These are phyloP conservation scores for Clarireedia monteithiana DNA, from an alignment of 2,329 filamentous ascomycete species.

Conservation along the genomic window DNA sequence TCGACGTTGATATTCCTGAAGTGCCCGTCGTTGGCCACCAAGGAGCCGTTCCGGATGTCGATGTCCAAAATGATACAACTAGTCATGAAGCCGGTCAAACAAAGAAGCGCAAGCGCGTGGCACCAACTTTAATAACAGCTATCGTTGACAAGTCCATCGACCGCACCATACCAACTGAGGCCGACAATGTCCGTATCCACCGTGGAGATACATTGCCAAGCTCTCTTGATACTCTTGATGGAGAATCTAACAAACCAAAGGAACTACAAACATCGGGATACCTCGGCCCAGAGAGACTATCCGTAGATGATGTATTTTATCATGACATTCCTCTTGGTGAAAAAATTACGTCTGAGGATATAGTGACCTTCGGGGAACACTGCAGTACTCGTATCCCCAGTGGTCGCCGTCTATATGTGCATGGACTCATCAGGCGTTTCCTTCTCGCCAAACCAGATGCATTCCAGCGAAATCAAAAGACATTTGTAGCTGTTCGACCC, in stretches of 20 bases:
- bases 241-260: too few relatives aligned
- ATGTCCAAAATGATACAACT: too few relatives aligned
- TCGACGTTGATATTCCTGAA: background rate
- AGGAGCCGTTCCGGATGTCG: background rate
- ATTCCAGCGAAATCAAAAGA: slow-evolving; percentile 15
- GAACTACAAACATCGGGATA: slow-evolving; percentile 22
- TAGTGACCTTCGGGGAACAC: slow-evolving; percentile 20
- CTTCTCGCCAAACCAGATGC: slow-evolving; percentile 25
- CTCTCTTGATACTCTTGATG: too few relatives aligned
- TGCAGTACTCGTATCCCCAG: slow-evolving; percentile 28
- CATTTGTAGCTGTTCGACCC: slow-evolving; percentile 21
- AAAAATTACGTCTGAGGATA: slow-evolving; percentile 22
- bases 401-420: slow-evolving; percentile 38
- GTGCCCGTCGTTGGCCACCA: background rate
- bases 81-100: background rate
- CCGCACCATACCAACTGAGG: slow-evolving; percentile 20
- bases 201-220: background rate
- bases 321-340: slow-evolving; percentile 21
- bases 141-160: slow-evolving; percentile 16
- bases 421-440: slow-evolving; percentile 35
- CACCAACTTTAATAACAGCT: slow-evolving; percentile 24
- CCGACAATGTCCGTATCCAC: slow-evolving; percentile 12
- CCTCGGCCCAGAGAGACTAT: slow-evolving; percentile 32
- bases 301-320: slow-evolving; percentile 37
- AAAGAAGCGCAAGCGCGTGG: slow-evolving; percentile 30